Percentiles rank a stretch among this genome's conserved stretches.
These are phyloP conservation scores for Pseudozyma tsukubaensis DNA, from an alignment of 1,284 basidiomycete species.

Conservation along the genomic window DNA sequence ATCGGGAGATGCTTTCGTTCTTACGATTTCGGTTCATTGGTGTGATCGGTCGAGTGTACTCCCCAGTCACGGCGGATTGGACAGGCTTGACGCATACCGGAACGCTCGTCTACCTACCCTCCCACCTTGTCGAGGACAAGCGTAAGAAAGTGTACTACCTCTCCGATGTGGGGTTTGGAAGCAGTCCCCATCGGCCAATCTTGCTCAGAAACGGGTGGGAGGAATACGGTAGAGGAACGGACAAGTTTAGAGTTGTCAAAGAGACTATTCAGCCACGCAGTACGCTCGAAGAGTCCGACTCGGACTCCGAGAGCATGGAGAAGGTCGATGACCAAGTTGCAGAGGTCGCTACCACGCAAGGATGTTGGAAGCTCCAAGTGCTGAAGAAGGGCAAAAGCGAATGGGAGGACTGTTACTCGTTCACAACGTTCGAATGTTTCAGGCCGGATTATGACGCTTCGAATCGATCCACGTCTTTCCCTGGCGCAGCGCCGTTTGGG, in stretches of 20 bases:
- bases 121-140: slow-evolving; percentile 9
- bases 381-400: slow-evolving; percentile 4
- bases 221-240: slow-evolving; percentile 23
- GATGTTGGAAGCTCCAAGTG: slow-evolving; percentile 32
- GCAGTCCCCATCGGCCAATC: slow-evolving; percentile 27
- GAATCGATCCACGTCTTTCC: slow-evolving; percentile 16
- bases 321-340: neutral
- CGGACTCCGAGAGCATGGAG: neutral
- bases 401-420: slow-evolving; percentile 41
- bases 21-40: slow-evolving; percentile 25
- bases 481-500: slow-evolving; percentile 17
- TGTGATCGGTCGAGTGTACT: slow-evolving; percentile 30
- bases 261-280: slow-evolving; percentile 7
- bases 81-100: slow-evolving; percentile 30
- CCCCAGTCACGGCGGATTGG: slow-evolving; percentile 9
- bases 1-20: slow-evolving; percentile 30
- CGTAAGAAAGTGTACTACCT: slow-evolving; percentile 26
- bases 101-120: slow-evolving; percentile 31
- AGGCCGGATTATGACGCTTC: slow-evolving; percentile 20
- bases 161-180: slow-evolving; percentile 41
- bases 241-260: slow-evolving; percentile 22
- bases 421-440: slow-evolving; percentile 22
- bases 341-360: neutral
- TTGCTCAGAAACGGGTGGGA: slow-evolving; percentile 29
- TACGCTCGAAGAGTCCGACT: slow-evolving; percentile 6